Evolutionary conservation across 2,329 filamentous ascomycete genomes (phyloP).

Genomic region (Colletotrichum horii): DNA sequence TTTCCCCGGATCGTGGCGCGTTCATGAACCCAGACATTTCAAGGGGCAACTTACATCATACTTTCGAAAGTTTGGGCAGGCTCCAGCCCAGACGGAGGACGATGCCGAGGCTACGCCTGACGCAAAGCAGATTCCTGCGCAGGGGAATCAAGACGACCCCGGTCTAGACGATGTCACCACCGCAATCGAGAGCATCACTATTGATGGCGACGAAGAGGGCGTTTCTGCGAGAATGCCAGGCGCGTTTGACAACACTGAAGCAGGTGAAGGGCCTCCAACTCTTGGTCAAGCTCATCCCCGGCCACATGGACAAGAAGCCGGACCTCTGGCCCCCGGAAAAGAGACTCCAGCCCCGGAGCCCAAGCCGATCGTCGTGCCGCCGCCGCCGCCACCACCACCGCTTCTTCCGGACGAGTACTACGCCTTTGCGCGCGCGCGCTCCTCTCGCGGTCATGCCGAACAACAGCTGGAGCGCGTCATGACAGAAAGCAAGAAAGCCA

Average conservation of each 20-base stretch:
- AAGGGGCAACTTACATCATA: neutral
- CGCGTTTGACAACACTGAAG: neutral
- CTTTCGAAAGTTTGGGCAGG: neutral
- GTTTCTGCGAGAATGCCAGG: neutral
- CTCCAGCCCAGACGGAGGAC: neutral
- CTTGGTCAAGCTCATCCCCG: too few species aligned
- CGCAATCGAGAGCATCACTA: neutral
- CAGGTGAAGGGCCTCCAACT: neutral
- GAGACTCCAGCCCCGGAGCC: too few species aligned
- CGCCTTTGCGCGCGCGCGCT: too few species aligned
- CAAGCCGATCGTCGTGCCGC: too few species aligned
- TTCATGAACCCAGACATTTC: neutral
- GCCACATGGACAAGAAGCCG: too few species aligned
- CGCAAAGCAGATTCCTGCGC: neutral
- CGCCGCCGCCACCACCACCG: too few species aligned
- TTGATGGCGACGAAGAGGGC: neutral
- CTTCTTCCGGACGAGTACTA: too few species aligned
- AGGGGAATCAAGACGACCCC: neutral
- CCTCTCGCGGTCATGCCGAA: too few species aligned
- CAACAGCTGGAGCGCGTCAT: too few species aligned
- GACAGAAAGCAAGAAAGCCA: too few species aligned
- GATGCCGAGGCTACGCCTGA: neutral
- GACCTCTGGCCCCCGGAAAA: too few species aligned
- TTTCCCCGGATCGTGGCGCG: neutral
- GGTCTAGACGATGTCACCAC: neutral